phyloP scores from a whole-genome alignment of 108 stramenopile genomes.

The Fragilaria crotonensis region DNA sequence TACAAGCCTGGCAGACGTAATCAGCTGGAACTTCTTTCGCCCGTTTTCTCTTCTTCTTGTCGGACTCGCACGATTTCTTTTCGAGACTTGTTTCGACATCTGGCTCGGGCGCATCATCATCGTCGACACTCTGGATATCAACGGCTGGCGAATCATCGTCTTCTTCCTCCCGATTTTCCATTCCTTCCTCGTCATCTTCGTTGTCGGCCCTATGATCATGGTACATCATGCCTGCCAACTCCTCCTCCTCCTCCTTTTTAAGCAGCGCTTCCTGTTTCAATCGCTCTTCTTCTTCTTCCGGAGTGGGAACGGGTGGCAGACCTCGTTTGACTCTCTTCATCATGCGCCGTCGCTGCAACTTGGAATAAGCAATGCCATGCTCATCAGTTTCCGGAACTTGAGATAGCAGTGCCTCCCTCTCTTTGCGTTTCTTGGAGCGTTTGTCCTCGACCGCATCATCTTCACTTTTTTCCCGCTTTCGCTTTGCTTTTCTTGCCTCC shows the following conservation, averaged over 20 bases:
- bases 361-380: constrained; percentile 67
- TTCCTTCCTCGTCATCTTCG: constrained; percentile 12
- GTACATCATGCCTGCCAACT: constrained; percentile 34
- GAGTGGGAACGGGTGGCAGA: constrained; percentile 59
- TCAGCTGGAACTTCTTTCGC: constrained; percentile 71
- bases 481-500: no score
- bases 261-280: constrained; percentile 28
- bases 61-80: constrained; percentile 5
- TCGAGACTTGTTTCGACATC: constrained; percentile 4
- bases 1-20: constrained; percentile 78
- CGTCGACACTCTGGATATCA: constrained; percentile 14
- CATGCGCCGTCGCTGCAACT: constrained; percentile 82
- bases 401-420: constrained; percentile 29
- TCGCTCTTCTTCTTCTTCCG: constrained; percentile 61
- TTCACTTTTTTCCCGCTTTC: no score
- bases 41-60: constrained; percentile 55
- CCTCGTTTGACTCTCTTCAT: constrained; percentile 75
- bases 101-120: constrained; percentile 12
- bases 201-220: constrained; percentile 8
- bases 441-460: no score
- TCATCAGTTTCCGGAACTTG: constrained; percentile 43
- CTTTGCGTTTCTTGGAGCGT: constrained; percentile 8
- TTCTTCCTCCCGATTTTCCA: constrained; percentile 14
- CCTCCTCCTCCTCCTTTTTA: constrained; percentile 54
- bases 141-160: constrained; percentile 10